Percentiles rank a stretch among this genome's conserved stretches.
Evolutionary conservation across 2,329 filamentous ascomycete species (phyloP).

Genomic region (Thielaviopsis ethacetica): DNA sequence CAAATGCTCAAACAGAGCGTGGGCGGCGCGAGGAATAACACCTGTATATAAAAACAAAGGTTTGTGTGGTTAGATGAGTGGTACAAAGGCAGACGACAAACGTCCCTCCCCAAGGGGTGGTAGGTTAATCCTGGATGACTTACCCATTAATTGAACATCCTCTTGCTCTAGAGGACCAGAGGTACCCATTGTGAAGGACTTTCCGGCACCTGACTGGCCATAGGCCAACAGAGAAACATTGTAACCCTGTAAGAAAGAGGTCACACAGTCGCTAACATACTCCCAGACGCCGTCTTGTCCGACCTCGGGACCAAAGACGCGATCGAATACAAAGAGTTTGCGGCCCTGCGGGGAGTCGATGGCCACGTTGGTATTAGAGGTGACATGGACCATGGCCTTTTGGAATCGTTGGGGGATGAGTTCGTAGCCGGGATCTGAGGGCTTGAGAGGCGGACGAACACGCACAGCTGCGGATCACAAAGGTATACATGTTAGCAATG

Average conservation of each 20-base stretch:
- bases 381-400: slow-evolving; percentile 78
- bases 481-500: not conserved
- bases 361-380: slow-evolving; percentile 65
- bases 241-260: slow-evolving; percentile 85
- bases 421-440: slow-evolving; percentile 80
- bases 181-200: slow-evolving; percentile 98
- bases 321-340: slow-evolving; percentile 93
- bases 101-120: not conserved
- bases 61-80: slow-evolving; percentile 11
- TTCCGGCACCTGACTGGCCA: slow-evolving; percentile 91
- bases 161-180: slow-evolving; percentile 67
- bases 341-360: slow-evolving; percentile 85
- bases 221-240: slow-evolving; percentile 97
- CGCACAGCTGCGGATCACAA: slow-evolving; percentile 54
- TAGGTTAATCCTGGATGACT: slow-evolving; percentile 19
- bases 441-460: slow-evolving; percentile 69
- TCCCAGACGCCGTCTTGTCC: slow-evolving; percentile 87
- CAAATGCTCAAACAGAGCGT: slow-evolving; percentile 74
- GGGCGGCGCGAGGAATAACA: slow-evolving; percentile 85
- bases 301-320: slow-evolving; percentile 73
- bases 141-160: slow-evolving; percentile 61
- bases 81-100: not conserved
- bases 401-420: slow-evolving; percentile 93
- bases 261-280: slow-evolving; percentile 79
- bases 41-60: slow-evolving; percentile 35